phyloP scores from a whole-genome alignment of 768 basidiomycete genomes.

The Agrocybe pediades region DNA sequence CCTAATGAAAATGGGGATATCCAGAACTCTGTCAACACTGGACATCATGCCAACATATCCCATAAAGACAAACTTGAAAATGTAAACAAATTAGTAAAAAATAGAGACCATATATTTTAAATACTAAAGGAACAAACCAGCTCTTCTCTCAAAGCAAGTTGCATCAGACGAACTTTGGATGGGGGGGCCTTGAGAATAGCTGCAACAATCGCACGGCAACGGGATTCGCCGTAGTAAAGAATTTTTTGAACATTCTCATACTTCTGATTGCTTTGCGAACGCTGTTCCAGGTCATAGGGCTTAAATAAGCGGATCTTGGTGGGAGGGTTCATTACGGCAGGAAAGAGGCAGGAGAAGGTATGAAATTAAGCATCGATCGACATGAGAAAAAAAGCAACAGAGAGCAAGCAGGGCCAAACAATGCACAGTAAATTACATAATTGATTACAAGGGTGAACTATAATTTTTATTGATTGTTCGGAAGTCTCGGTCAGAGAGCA shows the following conservation, averaged over 20 bases:
- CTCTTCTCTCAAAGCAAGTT: not conserved
- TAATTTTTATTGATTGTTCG: not conserved
- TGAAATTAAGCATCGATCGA: not conserved
- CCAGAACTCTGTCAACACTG: not conserved
- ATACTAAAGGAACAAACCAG: not conserved
- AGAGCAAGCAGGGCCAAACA: too few relatives aligned
- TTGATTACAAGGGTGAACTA: not conserved
- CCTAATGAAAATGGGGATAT: not conserved
- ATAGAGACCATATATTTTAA: not conserved
- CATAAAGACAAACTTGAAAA: not conserved
- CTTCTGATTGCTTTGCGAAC: not conserved
- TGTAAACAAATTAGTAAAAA: not conserved
- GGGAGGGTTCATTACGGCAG: too few relatives aligned
- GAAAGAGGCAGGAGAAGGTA: not conserved
- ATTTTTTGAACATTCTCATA: not conserved
- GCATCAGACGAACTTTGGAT: not conserved
- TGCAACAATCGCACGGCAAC: not conserved
- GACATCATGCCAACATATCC: not conserved
- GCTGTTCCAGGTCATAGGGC: not conserved
- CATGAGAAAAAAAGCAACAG: not conserved
- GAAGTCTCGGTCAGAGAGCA: not conserved
- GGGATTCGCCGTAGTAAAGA: not conserved
- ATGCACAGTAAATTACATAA: too few relatives aligned
- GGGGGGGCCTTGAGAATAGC: not conserved
- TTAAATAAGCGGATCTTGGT: not conserved